Evolutionary conservation across 805 yeast species (phyloP).

Genomic region (Candida palmyrensis): DNA sequence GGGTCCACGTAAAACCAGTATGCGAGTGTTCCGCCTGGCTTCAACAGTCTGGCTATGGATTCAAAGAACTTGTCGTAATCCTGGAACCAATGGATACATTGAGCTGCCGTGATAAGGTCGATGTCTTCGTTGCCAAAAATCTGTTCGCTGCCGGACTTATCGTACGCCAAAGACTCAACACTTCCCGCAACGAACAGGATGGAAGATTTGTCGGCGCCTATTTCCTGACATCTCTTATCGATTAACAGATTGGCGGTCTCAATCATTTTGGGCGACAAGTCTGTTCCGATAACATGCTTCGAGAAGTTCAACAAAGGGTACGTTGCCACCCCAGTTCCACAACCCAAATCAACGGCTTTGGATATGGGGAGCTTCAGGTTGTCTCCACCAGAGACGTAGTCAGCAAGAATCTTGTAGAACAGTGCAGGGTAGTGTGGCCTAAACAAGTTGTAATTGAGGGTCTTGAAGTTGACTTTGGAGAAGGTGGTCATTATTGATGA

Average conservation of each 20-base stretch:
- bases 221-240: constrained; percentile 15
- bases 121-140: constrained; percentile 13
- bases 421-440: constrained; percentile 38
- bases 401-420: constrained; percentile 26
- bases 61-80: constrained; percentile 26
- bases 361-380: constrained; percentile 10
- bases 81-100: constrained; percentile 38
- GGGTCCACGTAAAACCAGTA: constrained; percentile 42
- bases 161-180: constrained; percentile 23
- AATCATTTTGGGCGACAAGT: constrained; percentile 44
- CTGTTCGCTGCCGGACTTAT: constrained; percentile 6
- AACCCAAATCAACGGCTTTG: constrained; percentile 39
- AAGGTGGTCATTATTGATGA: constrained; percentile 26
- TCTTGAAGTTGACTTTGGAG: constrained; percentile 26
- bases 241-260: constrained; percentile 32
- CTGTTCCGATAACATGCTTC: constrained; percentile 39
- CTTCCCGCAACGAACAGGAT: constrained; percentile 28
- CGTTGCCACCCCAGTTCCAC: constrained; percentile 52
- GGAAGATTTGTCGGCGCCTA: constrained; percentile 20
- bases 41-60: constrained; percentile 31
- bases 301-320: constrained; percentile 37
- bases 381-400: constrained; percentile 17
- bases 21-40: constrained; percentile 38
- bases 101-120: constrained; percentile 39
- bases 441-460: constrained; percentile 31